phyloP scores from a whole-genome alignment of 108 stramenopile genomes.

The Skeletonema potamos region DNA sequence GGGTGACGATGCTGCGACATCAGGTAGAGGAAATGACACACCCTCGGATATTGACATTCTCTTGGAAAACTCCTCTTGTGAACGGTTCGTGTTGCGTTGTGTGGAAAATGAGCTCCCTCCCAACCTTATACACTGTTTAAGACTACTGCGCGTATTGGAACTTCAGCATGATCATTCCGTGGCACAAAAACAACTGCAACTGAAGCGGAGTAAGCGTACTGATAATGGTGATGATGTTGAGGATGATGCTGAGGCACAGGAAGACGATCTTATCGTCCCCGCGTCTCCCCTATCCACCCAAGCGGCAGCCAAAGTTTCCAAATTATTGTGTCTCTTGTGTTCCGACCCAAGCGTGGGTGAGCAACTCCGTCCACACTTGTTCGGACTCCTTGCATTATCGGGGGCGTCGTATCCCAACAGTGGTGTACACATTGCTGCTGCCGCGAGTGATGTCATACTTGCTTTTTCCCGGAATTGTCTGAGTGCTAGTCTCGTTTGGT shows the following conservation, averaged over 20 bases:
- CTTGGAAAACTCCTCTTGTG: slow-evolving; percentile 62
- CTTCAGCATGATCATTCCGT: slow-evolving; percentile 80
- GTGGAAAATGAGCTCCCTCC: slow-evolving; percentile 93
- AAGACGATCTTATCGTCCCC: slow-evolving; percentile 22
- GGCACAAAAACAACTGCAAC: slow-evolving; percentile 12
- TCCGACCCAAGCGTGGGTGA: slow-evolving; percentile 85
- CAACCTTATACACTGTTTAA: slow-evolving; percentile 93
- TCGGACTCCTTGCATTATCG: slow-evolving; percentile 86
- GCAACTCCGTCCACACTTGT: slow-evolving; percentile 90
- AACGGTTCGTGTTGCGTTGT: slow-evolving; percentile 87
- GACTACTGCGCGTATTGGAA: slow-evolving; percentile 90
- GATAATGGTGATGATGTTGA: slow-evolving; percentile 9
- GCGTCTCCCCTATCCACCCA: slow-evolving; percentile 33
- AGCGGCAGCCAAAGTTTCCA: slow-evolving; percentile 80
- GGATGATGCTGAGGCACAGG: slow-evolving; percentile 16
- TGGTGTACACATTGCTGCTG: slow-evolving; percentile 86
- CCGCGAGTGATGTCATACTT: slow-evolving; percentile 84
- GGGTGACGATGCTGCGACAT: slow-evolving; percentile 5
- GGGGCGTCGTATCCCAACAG: slow-evolving; percentile 86
- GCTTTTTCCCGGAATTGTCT: slow-evolving; percentile 81
- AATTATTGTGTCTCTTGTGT: slow-evolving; percentile 82
- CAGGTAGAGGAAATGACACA: background rate
- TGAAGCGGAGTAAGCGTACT: background rate
- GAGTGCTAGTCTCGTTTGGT: slow-evolving; percentile 85
- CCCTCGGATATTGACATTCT: slow-evolving; percentile 65